Evolutionary conservation across 2,329 filamentous ascomycete genomes (phyloP), one percentile per base, ranked within the genome.

Genomic region (Mycosphaerella sp.): DNA sequence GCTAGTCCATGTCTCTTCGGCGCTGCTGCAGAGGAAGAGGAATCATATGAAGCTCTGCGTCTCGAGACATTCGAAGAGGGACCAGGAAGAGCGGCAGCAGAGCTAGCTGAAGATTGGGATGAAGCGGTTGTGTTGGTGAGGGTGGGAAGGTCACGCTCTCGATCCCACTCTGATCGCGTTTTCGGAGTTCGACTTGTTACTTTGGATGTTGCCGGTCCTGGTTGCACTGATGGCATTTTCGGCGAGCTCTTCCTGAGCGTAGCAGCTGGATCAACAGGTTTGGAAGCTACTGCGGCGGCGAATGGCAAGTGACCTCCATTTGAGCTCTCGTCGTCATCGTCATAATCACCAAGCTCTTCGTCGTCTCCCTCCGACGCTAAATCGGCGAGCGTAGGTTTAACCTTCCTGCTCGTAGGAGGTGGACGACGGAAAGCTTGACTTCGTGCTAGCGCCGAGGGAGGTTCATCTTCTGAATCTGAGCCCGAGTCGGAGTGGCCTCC

Each of bases 321-420:
- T 9, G 78, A 77, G 6, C 81, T 81, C 2, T 80, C 78, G n/a
- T 74, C 63, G 71, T 78, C 53, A 75, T 76, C 51, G 69, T 70
- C 40, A 73, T 74, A 48, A 39, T 62, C 26, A 52, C 64, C 53
- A 57, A 34, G 44, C 48, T 63, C 62, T 9, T 64, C 66, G 21
- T 70, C 69, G 56, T 62, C 47, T 43, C 62, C 67, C 53, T 72
- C 60, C 7, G 58, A 61, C 10, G 52, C 53, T 9, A 62, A 49
- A 12, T 58, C 55, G 10, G 50, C 55, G 7, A 61, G 51, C 17
- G 53, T 53, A 2, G 50, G 49, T 32, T 57, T 59, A 1, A 51
- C 47, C 45, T 58, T 56, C 38, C 57, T 53, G n/a, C 40, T 41
- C 7, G 53, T 41, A 7, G 55, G 41, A 17, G 45, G 48, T 4